A percentile compares a stretch with the other conserved stretches of the same genome.
Conservation (phyloP, 228 moss, liverwort and hornwort genomes). For the Sphagnum fallax region DNA sequence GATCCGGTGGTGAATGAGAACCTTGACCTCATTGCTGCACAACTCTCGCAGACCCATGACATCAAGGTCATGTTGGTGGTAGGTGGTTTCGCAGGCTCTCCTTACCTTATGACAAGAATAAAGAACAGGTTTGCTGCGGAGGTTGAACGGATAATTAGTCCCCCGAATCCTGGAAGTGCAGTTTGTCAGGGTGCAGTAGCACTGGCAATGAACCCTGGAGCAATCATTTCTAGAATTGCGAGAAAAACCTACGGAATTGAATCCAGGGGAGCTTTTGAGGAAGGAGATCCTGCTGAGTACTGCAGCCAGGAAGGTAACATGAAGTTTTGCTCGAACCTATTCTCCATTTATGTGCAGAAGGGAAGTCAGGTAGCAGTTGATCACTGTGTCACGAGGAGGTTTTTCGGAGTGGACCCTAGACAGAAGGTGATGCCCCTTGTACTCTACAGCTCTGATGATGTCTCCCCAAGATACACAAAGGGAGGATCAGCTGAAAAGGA, state of each 20-base stretch:
- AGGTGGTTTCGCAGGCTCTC: slow-evolving; percentile 36
- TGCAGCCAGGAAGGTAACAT: slow-evolving; percentile 13
- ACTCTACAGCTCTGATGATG: slow-evolving; percentile 21
- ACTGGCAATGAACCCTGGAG: slow-evolving; percentile 20
- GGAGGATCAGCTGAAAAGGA: slow-evolving; percentile 19
- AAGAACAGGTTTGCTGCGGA: neutral
- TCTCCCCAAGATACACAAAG: slow-evolving; percentile 19
- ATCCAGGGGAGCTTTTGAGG: slow-evolving; percentile 12
- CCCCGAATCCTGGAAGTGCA: slow-evolving; percentile 43
- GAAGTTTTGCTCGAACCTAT: slow-evolving; percentile 20
- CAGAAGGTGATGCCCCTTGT: slow-evolving; percentile 24
- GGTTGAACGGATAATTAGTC: slow-evolving; percentile 16
- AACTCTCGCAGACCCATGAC: slow-evolving; percentile 8
- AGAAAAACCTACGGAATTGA: slow-evolving; percentile 33
- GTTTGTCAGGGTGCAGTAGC: slow-evolving; percentile 46
- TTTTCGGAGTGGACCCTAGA: slow-evolving; percentile 16
- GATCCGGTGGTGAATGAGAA: slow-evolving; percentile 22
- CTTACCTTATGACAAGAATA: slow-evolving; percentile 17
- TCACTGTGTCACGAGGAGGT: slow-evolving; percentile 15
- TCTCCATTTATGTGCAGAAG: slow-evolving; percentile 23
- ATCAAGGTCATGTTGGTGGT: slow-evolving; percentile 34
- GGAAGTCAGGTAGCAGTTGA: slow-evolving; percentile 13
- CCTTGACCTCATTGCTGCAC: slow-evolving; percentile 10
- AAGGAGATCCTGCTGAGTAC: slow-evolving; percentile 8
- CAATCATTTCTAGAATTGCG: slow-evolving; percentile 19